A percentile compares a stretch with the other conserved stretches of the same genome.
These are phyloP conservation scores for Bipolaris cookei DNA, from an alignment of 2,329 filamentous ascomycete species.

Conservation along the genomic window DNA sequence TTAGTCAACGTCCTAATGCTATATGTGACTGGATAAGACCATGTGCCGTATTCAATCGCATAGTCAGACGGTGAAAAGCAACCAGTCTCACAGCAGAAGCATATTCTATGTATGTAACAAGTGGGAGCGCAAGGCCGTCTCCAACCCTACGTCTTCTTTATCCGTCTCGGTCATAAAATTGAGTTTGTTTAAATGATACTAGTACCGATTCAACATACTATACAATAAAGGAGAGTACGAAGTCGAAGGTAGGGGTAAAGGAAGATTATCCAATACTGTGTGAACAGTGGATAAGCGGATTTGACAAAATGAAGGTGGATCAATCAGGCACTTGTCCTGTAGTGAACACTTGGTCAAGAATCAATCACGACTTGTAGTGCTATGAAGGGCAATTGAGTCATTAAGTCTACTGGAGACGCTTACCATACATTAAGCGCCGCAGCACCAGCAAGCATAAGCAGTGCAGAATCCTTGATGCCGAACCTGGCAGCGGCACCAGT, in stretches of 20 bases:
- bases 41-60: background rate
- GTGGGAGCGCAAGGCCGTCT: too few species aligned
- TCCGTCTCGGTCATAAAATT: too few species aligned
- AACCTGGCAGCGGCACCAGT: constrained; percentile 33
- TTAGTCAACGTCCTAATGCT: too few species aligned
- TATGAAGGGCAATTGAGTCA: background rate
- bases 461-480: constrained; percentile 25
- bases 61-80: background rate
- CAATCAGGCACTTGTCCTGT: background rate
- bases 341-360: background rate
- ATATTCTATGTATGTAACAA: too few species aligned
- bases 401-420: background rate
- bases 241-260: too few species aligned
- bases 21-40: too few species aligned
- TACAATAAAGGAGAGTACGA: too few species aligned
- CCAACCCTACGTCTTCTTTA: too few species aligned
- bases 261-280: too few species aligned
- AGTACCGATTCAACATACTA: too few species aligned
- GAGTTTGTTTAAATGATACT: too few species aligned
- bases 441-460: constrained; percentile 32
- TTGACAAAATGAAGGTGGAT: background rate
- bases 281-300: background rate
- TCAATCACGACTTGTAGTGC: background rate
- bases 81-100: too few species aligned
- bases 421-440: constrained; percentile 29